Evolutionary conservation across 306 rosid genomes (phyloP).

Genomic region (Castanea crenata): DNA sequence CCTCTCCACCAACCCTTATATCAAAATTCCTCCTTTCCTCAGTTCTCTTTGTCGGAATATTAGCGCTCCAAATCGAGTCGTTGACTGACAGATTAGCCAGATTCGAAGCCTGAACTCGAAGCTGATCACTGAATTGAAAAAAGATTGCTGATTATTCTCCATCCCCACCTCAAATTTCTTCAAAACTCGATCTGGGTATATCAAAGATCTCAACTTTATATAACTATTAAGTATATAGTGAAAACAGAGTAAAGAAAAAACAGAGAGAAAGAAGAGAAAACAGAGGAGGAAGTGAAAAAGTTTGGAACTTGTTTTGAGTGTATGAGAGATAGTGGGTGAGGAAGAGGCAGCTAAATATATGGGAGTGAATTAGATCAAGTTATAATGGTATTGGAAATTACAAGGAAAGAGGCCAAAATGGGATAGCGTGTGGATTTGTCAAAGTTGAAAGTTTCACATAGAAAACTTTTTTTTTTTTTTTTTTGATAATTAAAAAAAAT

Average conservation of each 20-base stretch:
- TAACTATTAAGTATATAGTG: too few relatives aligned
- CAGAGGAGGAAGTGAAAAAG: not conserved
- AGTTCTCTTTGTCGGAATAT: slow-evolving; percentile 42
- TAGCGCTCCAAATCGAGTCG: slow-evolving; percentile 84
- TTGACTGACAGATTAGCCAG: slow-evolving; percentile 62
- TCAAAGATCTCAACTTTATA: not conserved
- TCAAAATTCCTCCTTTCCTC: slow-evolving; percentile 72
- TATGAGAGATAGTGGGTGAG: not conserved
- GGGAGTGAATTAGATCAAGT: not conserved
- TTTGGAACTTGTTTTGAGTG: not conserved
- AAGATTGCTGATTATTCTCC: slow-evolving; percentile 71
- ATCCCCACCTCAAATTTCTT: slow-evolving; percentile 16
- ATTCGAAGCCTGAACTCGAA: slow-evolving; percentile 58
- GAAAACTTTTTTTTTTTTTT: not conserved
- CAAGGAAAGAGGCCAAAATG: slow-evolving; percentile 18
- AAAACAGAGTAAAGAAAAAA: not conserved
- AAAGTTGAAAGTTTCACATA: slow-evolving; percentile 21
- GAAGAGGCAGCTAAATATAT: slow-evolving; percentile 18
- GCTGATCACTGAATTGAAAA: slow-evolving; percentile 90
- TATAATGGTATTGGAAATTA: slow-evolving; percentile 16
- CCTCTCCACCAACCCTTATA: slow-evolving; percentile 79
- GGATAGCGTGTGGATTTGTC: slow-evolving; percentile 46
- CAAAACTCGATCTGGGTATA: slow-evolving; percentile 8
- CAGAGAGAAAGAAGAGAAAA: not conserved
- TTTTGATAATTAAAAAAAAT: too few relatives aligned